Percentiles rank a stretch among this genome's conserved stretches.
Conservation (phyloP, 257 asterid genomes). For the Nicotiana tabacum region DNA sequence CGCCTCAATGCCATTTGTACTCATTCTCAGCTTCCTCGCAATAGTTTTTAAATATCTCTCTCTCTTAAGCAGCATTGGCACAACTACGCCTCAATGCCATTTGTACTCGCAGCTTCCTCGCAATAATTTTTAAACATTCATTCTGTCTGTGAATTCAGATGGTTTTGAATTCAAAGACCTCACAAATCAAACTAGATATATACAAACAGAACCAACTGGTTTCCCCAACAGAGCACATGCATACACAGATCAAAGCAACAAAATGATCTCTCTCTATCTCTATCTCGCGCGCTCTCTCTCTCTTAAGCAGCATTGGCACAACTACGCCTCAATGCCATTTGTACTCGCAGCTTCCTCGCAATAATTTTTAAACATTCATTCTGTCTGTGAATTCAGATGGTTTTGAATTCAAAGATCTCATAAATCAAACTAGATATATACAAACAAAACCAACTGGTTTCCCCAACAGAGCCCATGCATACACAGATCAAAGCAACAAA, state of each 20-base stretch:
- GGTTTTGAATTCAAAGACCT: background rate
- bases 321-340: constrained; percentile 8
- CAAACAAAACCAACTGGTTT: background rate
- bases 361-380: background rate
- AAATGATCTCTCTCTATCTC: background rate
- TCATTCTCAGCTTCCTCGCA: background rate
- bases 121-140: background rate
- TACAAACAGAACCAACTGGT: background rate
- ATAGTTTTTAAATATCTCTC: background rate
- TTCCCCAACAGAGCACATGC: background rate
- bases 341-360: background rate
- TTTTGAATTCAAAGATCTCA: background rate
- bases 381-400: background rate
- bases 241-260: background rate
- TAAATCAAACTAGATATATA: constrained; percentile 5
- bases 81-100: constrained; percentile 8
- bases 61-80: background rate
- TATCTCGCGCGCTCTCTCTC: background rate
- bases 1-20: constrained; percentile 3
- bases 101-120: background rate
- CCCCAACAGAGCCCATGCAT: background rate
- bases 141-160: background rate
- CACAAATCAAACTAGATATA: constrained; percentile 9
- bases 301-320: background rate
- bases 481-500: background rate